Conservation (phyloP, 306 rosid genomes). For the Malus sylvestris region DNA sequence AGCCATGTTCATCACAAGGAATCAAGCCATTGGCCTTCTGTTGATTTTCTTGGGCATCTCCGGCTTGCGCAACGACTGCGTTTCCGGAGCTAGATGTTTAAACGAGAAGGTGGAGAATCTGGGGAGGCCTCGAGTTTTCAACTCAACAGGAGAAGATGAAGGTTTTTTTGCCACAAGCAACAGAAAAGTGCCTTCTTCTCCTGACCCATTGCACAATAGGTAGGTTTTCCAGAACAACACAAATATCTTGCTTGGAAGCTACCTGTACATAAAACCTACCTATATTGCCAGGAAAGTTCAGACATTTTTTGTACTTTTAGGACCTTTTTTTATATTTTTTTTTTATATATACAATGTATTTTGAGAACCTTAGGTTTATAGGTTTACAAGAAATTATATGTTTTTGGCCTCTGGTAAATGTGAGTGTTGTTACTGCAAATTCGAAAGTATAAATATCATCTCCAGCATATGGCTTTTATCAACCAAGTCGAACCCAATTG, state of each 20-base stretch:
- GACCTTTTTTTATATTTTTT: too few relatives aligned
- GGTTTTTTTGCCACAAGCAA: slow-evolving; percentile 29
- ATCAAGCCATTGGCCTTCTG: slow-evolving; percentile 24
- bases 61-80: slow-evolving; percentile 22
- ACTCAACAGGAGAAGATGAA: slow-evolving; percentile 15
- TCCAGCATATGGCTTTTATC: too few relatives aligned
- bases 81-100: slow-evolving; percentile 32
- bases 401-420: not conserved
- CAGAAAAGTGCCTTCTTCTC: slow-evolving; percentile 72
- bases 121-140: slow-evolving; percentile 17
- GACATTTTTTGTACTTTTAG: too few relatives aligned
- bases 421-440: not conserved
- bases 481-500: too few relatives aligned
- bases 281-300: not conserved
- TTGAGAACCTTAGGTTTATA: not conserved
- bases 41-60: slow-evolving; percentile 38
- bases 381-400: not conserved
- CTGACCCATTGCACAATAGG: slow-evolving; percentile 82
- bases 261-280: slow-evolving; percentile 16
- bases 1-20: slow-evolving; percentile 38
- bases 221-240: slow-evolving; percentile 21
- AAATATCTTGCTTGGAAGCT: not conserved
- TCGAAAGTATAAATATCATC: not conserved
- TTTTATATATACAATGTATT: not conserved
- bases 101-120: slow-evolving; percentile 17